phyloP scores from a whole-genome alignment of 495 filamentous ascomycete genomes.

The Margaritispora aquatica region DNA sequence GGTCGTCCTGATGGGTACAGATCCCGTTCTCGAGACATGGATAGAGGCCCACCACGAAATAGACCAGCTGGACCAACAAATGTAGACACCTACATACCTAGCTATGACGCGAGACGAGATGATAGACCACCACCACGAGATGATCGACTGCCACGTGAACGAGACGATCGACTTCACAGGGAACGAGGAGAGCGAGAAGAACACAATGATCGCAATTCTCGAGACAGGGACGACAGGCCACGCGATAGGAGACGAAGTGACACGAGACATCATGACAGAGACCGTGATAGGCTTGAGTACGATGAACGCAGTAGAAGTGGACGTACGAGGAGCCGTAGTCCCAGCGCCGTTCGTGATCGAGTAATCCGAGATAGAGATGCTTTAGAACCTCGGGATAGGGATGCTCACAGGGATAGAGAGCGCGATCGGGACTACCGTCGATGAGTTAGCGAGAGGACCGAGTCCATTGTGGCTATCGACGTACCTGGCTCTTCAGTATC shows the following conservation, averaged over 20 bases:
- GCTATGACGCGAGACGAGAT: slow-evolving; percentile 31
- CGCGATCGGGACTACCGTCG: too few relatives aligned
- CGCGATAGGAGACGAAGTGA: slow-evolving; percentile 30
- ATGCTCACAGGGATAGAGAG: slow-evolving; percentile 12
- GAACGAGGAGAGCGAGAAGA: slow-evolving; percentile 7
- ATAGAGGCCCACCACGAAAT: slow-evolving; percentile 25
- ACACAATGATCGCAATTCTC: neutral
- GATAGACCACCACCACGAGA: slow-evolving; percentile 14
- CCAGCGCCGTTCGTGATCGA: slow-evolving; percentile 37
- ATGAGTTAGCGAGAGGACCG: too few relatives aligned
- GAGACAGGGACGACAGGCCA: slow-evolving; percentile 28
- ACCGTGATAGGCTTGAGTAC: slow-evolving; percentile 35
- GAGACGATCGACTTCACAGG: too few relatives aligned
- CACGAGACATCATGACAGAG: slow-evolving; percentile 40
- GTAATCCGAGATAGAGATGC: slow-evolving; percentile 27
- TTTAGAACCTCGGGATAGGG: slow-evolving; percentile 10
- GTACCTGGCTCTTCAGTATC: too few relatives aligned
- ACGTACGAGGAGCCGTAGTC: slow-evolving; percentile 42
- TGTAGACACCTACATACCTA: slow-evolving; percentile 59
- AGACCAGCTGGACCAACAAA: slow-evolving; percentile 25
- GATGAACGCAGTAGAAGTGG: slow-evolving; percentile 41
- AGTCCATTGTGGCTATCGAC: too few relatives aligned
- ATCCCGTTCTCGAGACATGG: slow-evolving; percentile 26
- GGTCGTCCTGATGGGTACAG: slow-evolving; percentile 31
- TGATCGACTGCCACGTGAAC: too few relatives aligned